Percentiles rank a stretch among this genome's conserved stretches.
phyloP scores from a whole-genome alignment of 1,139 yeast genomes.

The Candida sanyaensis region DNA sequence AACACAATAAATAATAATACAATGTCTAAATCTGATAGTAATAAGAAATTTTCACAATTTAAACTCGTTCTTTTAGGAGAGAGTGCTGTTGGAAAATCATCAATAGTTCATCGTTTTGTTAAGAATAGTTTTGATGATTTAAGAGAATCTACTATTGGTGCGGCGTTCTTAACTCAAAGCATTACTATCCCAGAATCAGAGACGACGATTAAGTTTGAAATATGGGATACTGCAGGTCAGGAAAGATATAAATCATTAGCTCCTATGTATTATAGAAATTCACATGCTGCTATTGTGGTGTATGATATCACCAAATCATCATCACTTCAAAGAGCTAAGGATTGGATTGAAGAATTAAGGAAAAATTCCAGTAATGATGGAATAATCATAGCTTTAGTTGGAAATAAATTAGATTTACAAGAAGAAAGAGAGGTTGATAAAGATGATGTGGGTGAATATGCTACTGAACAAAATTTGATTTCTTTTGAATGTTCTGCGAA shows the following conservation, averaged over 20 bases:
- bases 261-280: slow-evolving; percentile 52
- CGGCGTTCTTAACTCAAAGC: slow-evolving; percentile 95
- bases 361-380: slow-evolving; percentile 75
- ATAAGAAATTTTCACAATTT: slow-evolving; percentile 37
- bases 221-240: slow-evolving; percentile 56
- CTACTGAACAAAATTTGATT: slow-evolving; percentile 24
- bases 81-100: slow-evolving; percentile 52
- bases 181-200: slow-evolving; percentile 43
- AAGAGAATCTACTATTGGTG: slow-evolving; percentile 95
- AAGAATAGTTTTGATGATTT: slow-evolving; percentile 88
- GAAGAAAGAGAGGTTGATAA: slow-evolving; percentile 50
- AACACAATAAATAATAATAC: neutral
- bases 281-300: slow-evolving; percentile 41
- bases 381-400: slow-evolving; percentile 84
- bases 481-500: slow-evolving; percentile 51
- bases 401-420: slow-evolving; percentile 79
- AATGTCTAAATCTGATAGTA: slow-evolving; percentile 3
- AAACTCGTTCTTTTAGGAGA: slow-evolving; percentile 50
- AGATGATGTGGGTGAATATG: slow-evolving; percentile 37
- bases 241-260: slow-evolving; percentile 49
- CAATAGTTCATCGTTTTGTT: slow-evolving; percentile 48
- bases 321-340: slow-evolving; percentile 85
- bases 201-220: slow-evolving; percentile 45
- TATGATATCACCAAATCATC: slow-evolving; percentile 32
- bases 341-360: slow-evolving; percentile 94